Base-by-base conservation (phyloP, 164 flowering plant species). In the Magnolia kwangsiensis region DNA sequence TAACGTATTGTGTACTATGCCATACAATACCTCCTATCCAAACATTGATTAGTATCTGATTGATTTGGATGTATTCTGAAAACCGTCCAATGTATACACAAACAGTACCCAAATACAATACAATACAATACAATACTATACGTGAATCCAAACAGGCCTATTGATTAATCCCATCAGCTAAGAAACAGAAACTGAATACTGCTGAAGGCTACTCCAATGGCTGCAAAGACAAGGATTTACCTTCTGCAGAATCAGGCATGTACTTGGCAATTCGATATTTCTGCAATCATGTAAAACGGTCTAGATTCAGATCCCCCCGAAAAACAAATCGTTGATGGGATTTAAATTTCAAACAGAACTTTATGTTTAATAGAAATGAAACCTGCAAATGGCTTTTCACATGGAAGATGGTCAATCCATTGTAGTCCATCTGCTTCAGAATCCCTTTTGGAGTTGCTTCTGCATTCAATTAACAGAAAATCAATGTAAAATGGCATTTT, bases 311-410 rank as follows among this genome's bases (percentile, higher is more conserved):
- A 37, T 37, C 45, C 45, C 45, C 7, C 45, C 3, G 0, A 37
- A 37, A 5, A 37, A 37, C 0, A 37, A 37, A 37, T 37, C 45
- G 7, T 37, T 0, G 45, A 37, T 37, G 45, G 45, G 45, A 37
- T 37, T 37, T 37, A 37, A 37, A 37, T 37, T 37, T 37, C 45
- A 37, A 37, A 4, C 45, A 55, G 18, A 11, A 11, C 14, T 55
- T 55, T 55, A 7, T 55, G 61, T 55, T 55, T 55, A 55, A 55
- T 19, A 51, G 20, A 66, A 9, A 20, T 37, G 49, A 49, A 63
- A 87, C 97, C 98, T 93, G 98, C 82, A 95, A 78, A 84, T 95
- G 99, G 78, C 99, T 95, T 84, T 93, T 95, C 18, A 95, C 92
- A 82, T 95, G 99, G 73, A 89, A 91, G 78, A 95, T 90, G 23